Conservation (phyloP, 768 basidiomycete species). For the Polyporus arcularius region DNA sequence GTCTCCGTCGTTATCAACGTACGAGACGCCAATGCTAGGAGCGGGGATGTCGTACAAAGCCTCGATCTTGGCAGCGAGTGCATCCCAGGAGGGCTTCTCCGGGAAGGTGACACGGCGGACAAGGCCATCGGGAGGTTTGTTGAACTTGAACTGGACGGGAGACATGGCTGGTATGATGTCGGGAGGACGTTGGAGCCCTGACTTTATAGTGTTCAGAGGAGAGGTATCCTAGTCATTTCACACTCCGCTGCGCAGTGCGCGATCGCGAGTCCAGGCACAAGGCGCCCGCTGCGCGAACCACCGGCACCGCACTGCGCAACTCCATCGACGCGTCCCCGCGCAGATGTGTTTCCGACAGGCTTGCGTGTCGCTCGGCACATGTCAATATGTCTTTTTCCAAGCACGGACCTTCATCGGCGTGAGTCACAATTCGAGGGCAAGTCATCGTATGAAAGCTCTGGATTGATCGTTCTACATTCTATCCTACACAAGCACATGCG, state of each 20-base stretch:
- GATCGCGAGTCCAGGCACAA: constrained; percentile 12
- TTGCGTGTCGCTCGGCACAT: background rate
- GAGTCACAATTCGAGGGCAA: background rate
- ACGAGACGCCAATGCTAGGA: constrained; percentile 65
- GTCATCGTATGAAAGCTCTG: background rate
- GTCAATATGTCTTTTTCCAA: background rate
- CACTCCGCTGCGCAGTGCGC: constrained; percentile 25
- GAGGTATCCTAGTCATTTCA: constrained; percentile 10
- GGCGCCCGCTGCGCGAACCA: constrained; percentile 16
- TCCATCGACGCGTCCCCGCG: constrained; percentile 6
- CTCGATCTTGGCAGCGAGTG: constrained; percentile 58
- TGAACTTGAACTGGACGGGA: constrained; percentile 65
- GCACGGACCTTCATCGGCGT: too few species aligned
- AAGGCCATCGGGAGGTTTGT: constrained; percentile 48
- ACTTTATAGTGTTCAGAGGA: constrained; percentile 7
- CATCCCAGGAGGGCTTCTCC: constrained; percentile 53
- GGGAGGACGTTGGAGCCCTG: constrained; percentile 4
- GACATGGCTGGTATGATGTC: constrained; percentile 40
- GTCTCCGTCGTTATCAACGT: constrained; percentile 72
- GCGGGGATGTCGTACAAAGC: constrained; percentile 56
- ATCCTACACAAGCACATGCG: background rate
- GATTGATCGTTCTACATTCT: background rate
- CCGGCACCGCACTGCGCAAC: constrained; percentile 18
- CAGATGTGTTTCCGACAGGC: background rate
- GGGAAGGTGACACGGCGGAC: constrained; percentile 63